phyloP scores from a whole-genome alignment of 2,329 filamentous ascomycete species.

The Penicillium griseofulvum region DNA sequence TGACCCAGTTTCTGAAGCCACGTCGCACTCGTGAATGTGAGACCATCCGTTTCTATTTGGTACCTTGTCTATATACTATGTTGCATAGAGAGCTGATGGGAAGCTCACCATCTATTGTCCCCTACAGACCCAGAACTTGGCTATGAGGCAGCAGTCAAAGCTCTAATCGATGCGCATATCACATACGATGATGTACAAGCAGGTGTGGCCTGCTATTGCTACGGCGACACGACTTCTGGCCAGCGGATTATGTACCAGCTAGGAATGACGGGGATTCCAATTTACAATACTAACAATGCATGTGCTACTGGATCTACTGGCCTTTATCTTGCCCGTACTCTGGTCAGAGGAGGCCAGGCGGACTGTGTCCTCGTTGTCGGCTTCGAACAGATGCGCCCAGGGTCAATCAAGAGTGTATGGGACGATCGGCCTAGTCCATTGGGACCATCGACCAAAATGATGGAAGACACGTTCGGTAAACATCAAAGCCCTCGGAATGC shows the following conservation, averaged over 20 bases:
- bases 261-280: slow-evolving; percentile 91
- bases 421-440: slow-evolving; percentile 79
- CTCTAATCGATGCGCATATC: slow-evolving; percentile 71
- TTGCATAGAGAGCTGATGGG: not conserved
- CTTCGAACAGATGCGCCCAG: slow-evolving; percentile 97
- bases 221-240: slow-evolving; percentile 89
- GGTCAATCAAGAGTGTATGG: slow-evolving; percentile 76
- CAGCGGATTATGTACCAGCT: slow-evolving; percentile 98
- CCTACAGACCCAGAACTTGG: slow-evolving; percentile 62
- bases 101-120: not conserved
- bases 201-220: slow-evolving; percentile 93
- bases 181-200: slow-evolving; percentile 95
- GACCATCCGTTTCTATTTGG: not conserved
- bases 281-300: slow-evolving; percentile 99
- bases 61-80: no score
- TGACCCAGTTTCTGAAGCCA: slow-evolving; percentile 99
- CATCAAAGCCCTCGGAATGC: slow-evolving; percentile 80
- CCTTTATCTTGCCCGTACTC: slow-evolving; percentile 73
- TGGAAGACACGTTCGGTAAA: slow-evolving; percentile 74
- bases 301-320: slow-evolving; percentile 91
- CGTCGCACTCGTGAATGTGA: slow-evolving; percentile 91
- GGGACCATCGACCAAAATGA: slow-evolving; percentile 70
- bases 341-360: slow-evolving; percentile 76
- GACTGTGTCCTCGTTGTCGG: slow-evolving; percentile 89
- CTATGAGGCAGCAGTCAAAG: slow-evolving; percentile 87